phyloP scores from a whole-genome alignment of 306 rosid species.

The Alnus rubra region DNA sequence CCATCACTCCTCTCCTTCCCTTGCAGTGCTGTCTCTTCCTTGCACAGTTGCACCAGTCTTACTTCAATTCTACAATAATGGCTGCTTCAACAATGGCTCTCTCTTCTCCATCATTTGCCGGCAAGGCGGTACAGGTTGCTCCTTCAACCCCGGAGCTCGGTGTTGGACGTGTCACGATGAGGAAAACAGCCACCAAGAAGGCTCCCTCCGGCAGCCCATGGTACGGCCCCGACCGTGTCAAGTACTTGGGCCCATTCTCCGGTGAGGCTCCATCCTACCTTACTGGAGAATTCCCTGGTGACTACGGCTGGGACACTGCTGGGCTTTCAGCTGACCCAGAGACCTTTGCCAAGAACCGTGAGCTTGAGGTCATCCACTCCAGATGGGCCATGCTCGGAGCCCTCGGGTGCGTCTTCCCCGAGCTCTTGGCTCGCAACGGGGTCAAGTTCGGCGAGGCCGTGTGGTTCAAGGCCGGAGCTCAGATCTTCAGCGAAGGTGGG shows the following conservation, averaged over 20 bases:
- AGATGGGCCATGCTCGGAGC: conserved; percentile 98
- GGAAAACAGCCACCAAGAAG: conserved; percentile 38
- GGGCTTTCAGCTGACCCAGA: conserved; percentile 92
- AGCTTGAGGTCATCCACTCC: conserved; percentile 75
- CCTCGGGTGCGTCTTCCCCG: conserved; percentile 79
- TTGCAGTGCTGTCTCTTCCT: neutral
- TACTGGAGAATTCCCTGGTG: conserved; percentile 76
- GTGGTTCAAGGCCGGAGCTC: conserved; percentile 95
- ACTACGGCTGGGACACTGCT: conserved; percentile 92
- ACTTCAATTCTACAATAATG: conserved; percentile 48
- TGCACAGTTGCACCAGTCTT: neutral
- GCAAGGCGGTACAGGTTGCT: conserved; percentile 57
- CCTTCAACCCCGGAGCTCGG: conserved; percentile 47
- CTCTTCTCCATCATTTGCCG: conserved; percentile 71
- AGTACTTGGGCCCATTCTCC: conserved; percentile 88
- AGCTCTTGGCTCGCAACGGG: conserved; percentile 80
- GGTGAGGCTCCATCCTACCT: conserved; percentile 84
- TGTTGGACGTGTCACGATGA: conserved; percentile 52
- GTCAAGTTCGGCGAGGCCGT: conserved; percentile 86
- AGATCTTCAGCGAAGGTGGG: conserved; percentile 91
- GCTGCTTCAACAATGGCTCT: conserved; percentile 86
- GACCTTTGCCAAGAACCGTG: conserved; percentile 81
- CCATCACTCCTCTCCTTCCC: neutral
- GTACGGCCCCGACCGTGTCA: conserved; percentile 93
- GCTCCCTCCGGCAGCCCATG: conserved; percentile 75